Evolutionary conservation across 2,329 filamentous ascomycete genomes (phyloP).

Genomic region (Fragosphaeria purpurea): DNA sequence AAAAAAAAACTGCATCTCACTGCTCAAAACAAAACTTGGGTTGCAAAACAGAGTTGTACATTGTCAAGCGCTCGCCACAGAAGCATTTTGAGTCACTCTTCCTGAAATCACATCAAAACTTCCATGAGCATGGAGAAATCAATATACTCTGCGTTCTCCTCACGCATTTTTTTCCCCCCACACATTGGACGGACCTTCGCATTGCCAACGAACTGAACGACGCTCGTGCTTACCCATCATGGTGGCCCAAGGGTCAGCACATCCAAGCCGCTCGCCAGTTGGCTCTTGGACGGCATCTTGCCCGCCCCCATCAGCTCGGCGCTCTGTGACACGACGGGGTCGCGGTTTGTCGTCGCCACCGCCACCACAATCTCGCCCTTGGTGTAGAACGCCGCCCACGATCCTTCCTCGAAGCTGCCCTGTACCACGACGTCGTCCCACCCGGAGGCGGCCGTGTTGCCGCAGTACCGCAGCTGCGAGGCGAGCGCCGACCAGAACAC

Average conservation of each 20-base stretch:
- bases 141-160: no score
- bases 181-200: no score
- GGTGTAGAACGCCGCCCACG: conserved; percentile 84
- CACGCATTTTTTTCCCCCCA: no score
- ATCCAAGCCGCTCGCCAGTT: conserved; percentile 56
- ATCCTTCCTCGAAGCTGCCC: conserved; percentile 64
- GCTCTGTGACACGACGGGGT: conserved; percentile 74
- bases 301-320: conserved; percentile 75
- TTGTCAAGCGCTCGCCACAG: no score
- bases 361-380: conserved; percentile 81
- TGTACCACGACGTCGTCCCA: conserved; percentile 79
- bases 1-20: no score
- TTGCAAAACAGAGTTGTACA: no score
- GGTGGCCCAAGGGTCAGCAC: conserved; percentile 33
- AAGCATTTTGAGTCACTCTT: no score
- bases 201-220: no score
- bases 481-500: conserved; percentile 96
- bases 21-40: no score
- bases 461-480: conserved; percentile 84
- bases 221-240: not conserved
- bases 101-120: no score
- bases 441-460: conserved; percentile 59
- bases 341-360: conserved; percentile 80
- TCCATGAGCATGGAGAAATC: no score
- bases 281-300: conserved; percentile 73